Percentiles rank a stretch among this genome's conserved stretches.
These are phyloP conservation scores for Telfairia occidentalis DNA, from an alignment of 331 rosid genomes.

Conservation along the genomic window DNA sequence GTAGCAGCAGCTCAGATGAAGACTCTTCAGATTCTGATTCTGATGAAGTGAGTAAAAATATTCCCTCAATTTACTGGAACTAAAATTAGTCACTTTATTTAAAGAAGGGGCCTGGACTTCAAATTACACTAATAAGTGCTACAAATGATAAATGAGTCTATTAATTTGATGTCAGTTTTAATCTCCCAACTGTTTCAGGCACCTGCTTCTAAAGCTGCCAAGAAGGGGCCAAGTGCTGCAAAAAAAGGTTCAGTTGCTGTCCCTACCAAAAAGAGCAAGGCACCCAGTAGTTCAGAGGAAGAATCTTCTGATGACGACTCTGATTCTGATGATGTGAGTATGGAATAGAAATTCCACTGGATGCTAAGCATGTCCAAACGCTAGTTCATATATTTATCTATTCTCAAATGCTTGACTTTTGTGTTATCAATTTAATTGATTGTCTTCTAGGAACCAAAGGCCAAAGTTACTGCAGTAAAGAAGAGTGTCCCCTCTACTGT, in stretches of 20 bases:
- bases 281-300: conserved; percentile 16
- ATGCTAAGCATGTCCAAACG: not conserved
- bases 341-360: no score
- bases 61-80: not conserved
- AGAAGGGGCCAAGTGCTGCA: conserved; percentile 4
- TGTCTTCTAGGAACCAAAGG: conserved; percentile 27
- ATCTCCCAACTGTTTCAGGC: not conserved
- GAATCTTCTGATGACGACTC: conserved; percentile 19
- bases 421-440: not conserved
- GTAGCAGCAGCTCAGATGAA: conserved; percentile 12
- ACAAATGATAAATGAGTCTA: not conserved
- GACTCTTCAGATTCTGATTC: conserved; percentile 16
- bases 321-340: not conserved
- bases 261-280: conserved; percentile 11
- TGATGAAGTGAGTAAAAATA: not conserved
- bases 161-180: not conserved
- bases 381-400: not conserved
- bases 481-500: conserved; percentile 23
- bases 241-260: not conserved
- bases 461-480: conserved; percentile 24
- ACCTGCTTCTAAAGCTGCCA: conserved; percentile 5
- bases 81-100: no score
- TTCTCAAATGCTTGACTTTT: not conserved
- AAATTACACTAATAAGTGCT: no score
- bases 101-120: not conserved